A percentile compares a stretch with the other conserved stretches of the same genome.
phyloP scores from a whole-genome alignment of 140 eudicot genomes.

The Oenanthe javanica region DNA sequence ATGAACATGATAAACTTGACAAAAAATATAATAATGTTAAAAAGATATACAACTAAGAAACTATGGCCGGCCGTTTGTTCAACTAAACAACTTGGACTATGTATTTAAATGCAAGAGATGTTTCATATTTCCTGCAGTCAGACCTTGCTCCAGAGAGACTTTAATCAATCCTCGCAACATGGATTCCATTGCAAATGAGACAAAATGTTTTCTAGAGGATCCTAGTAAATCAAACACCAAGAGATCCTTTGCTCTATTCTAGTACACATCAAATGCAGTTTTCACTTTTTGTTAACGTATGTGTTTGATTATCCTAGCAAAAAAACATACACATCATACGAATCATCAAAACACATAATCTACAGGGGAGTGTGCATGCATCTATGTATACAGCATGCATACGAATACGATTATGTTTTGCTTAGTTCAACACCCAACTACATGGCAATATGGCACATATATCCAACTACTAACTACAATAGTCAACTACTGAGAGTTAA shows the following conservation, averaged over 20 bases:
- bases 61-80: not conserved
- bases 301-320: too few relatives aligned
- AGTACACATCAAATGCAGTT: not conserved
- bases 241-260: not conserved
- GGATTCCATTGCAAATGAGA: not conserved
- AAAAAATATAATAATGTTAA: not conserved
- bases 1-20: not conserved
- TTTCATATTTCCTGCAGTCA: not conserved
- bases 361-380: too few relatives aligned
- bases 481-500: too few relatives aligned
- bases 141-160: not conserved
- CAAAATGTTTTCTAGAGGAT: not conserved
- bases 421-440: not conserved
- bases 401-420: too few relatives aligned
- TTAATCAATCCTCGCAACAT: not conserved
- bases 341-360: too few relatives aligned
- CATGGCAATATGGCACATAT: too few relatives aligned
- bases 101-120: not conserved
- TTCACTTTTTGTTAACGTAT: too few relatives aligned
- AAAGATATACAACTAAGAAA: not conserved
- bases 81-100: not conserved
- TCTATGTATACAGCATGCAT: too few relatives aligned
- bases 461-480: too few relatives aligned
- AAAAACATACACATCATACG: too few relatives aligned
- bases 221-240: constrained; percentile 1